A percentile compares a stretch with the other conserved stretches of the same genome.
phyloP scores from a whole-genome alignment of 805 yeast genomes.

The Brettanomyces naardenensis region DNA sequence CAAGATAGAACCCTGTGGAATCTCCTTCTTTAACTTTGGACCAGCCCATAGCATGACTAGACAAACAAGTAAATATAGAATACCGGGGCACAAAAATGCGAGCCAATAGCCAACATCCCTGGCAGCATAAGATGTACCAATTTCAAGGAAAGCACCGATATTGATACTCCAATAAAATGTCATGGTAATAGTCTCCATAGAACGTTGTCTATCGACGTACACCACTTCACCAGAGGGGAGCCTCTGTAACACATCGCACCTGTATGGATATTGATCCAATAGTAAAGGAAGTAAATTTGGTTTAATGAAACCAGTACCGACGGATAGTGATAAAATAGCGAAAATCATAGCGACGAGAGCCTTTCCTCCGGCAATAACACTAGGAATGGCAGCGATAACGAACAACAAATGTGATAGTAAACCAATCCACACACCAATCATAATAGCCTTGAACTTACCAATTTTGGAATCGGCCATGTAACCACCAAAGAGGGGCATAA shows the following conservation, averaged over 20 bases:
- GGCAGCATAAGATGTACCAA: conserved; percentile 45
- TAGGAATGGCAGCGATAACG: conserved; percentile 41
- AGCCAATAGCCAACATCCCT: conserved; percentile 48
- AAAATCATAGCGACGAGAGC: conserved; percentile 32
- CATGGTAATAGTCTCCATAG: conserved; percentile 32
- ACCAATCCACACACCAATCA: conserved; percentile 41
- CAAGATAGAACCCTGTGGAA: conserved; percentile 40
- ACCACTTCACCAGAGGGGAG: conserved; percentile 60
- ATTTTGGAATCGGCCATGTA: conserved; percentile 40
- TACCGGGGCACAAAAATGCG: conserved; percentile 46
- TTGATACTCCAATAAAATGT: conserved; percentile 49
- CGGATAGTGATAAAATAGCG: conserved; percentile 31
- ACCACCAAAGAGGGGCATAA: conserved; percentile 46
- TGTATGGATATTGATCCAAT: conserved; percentile 57
- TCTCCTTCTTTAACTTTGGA: conserved; percentile 26
- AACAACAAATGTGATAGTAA: conserved; percentile 39
- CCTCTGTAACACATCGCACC: conserved; percentile 50
- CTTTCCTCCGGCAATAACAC: conserved; percentile 31
- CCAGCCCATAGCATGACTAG: conserved; percentile 32
- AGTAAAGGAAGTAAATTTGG: conserved; percentile 43
- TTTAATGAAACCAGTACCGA: conserved; percentile 47
- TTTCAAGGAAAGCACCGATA: conserved; percentile 44
- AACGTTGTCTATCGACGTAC: conserved; percentile 40
- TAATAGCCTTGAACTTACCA: conserved; percentile 41
- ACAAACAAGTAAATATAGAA: conserved; percentile 47